A percentile compares a stretch with the other conserved stretches of the same genome.
These are phyloP conservation scores for Pezicula rhizophila DNA, from an alignment of 2,329 filamentous ascomycete genomes.

Conservation along the genomic window DNA sequence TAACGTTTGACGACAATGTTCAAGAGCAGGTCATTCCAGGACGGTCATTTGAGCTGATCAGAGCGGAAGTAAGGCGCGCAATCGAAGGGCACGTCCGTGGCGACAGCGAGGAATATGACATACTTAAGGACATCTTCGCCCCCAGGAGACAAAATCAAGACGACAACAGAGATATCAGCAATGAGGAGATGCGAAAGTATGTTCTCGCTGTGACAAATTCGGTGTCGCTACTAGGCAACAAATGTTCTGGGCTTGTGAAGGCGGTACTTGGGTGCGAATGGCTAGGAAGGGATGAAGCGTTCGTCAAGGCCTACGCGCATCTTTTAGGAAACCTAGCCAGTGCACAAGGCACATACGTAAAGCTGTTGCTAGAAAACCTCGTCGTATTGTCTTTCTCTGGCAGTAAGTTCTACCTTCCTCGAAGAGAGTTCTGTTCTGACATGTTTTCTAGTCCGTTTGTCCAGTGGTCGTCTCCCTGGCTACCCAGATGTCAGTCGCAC, in stretches of 20 bases:
- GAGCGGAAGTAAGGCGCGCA: constrained; percentile 44
- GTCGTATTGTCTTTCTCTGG: constrained; percentile 65
- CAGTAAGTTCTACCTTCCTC: constrained; percentile 26
- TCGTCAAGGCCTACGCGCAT: constrained; percentile 60
- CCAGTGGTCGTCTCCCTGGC: constrained; percentile 27
- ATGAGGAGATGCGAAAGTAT: constrained; percentile 37
- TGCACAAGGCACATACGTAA: constrained; percentile 74
- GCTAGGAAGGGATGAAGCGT: constrained; percentile 59
- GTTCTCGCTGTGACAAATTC: constrained; percentile 57
- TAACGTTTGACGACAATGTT: constrained; percentile 26
- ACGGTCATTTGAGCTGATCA: constrained; percentile 1
- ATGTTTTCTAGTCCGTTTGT: constrained; percentile 28
- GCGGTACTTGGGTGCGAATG: constrained; percentile 56
- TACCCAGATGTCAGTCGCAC: constrained; percentile 56
- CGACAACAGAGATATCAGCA: constrained; percentile 15
- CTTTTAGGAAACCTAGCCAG: constrained; percentile 71
- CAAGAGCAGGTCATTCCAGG: constrained; percentile 4
- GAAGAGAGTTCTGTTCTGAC: constrained; percentile 32
- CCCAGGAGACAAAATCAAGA: constrained; percentile 8
- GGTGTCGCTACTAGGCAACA: constrained; percentile 52
- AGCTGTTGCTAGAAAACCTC: constrained; percentile 70
- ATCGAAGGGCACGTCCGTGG: constrained; percentile 51
- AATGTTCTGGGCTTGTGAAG: constrained; percentile 52
- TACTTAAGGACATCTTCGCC: constrained; percentile 51
- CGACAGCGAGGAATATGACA: constrained; percentile 54